Base-by-base conservation (phyloP, 176 grass and related monocot species). In the Pharus latifolius region DNA sequence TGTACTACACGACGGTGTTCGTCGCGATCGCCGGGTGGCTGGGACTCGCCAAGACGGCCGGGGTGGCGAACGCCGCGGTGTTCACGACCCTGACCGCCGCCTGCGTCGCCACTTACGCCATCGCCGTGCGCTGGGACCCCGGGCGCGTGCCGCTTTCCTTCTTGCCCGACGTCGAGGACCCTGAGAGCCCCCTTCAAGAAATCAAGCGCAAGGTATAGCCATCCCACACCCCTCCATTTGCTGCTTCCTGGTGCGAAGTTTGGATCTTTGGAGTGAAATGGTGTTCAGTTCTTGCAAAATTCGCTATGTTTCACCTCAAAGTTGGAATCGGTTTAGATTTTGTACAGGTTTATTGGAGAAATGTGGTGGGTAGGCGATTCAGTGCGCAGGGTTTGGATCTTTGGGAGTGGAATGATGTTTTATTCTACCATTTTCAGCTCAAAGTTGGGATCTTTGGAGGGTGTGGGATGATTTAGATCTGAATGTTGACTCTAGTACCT, bases 1-100 rank as follows among this genome's bases (percentile, higher is more conserved):
- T 92, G 51, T 96, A 96, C 88, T 91, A 77, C 85, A 92, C 85
- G 16, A 84, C 85, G 17, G 88, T 96, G 61, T 84, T 96, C 85
- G 46, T 96, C 79, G 88, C 85, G 31, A 70, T 96, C 47, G 72
- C 84, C 38, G 51, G 70, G 65, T 96, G 92, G 92, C 76, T 92
- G 24, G 85, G 85, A 12, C 80, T 92, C 38, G 14, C 79, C 32
- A 92, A 85, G 12, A 85, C 92, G 0, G 59, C 82, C 0, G 85
- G 92, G 66, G 72, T 92, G 14, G 88, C 85, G 67, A 96, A 96
- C 80, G 92, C 80, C 63, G 60, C 77, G 25, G 72, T 68, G 20
- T 88, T 86, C 64, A 89, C 88, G 18, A 77, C 69, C 27, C 79
- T 92, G 28, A 56, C 85, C 0, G 57, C 74, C 23, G 49, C 76